Evolutionary conservation across 2,329 filamentous ascomycete genomes (phyloP).

Genomic region (Lecanosticta acicola): DNA sequence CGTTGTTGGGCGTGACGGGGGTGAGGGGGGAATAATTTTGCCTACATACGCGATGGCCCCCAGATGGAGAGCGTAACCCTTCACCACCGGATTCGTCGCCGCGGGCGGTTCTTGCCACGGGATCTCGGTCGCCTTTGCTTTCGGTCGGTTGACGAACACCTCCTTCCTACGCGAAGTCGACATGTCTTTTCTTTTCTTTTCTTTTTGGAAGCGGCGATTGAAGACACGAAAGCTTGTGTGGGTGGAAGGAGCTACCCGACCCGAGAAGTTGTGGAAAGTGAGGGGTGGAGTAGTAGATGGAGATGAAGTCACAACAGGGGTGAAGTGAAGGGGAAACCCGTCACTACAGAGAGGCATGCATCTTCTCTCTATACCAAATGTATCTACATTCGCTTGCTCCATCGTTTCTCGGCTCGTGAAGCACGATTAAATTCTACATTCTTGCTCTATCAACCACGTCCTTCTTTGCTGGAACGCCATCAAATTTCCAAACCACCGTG

Average conservation of each 20-base stretch:
- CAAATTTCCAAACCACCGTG: too few relatives aligned
- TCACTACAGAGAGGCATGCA: too few relatives aligned
- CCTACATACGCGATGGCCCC: constrained; percentile 55
- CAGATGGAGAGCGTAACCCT: constrained; percentile 58
- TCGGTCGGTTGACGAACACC: constrained; percentile 11
- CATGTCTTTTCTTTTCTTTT: too few relatives aligned
- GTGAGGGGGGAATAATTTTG: constrained; percentile 1
- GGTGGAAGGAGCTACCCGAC: too few relatives aligned
- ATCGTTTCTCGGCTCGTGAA: background rate
- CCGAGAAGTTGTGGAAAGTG: too few relatives aligned
- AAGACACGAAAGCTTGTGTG: too few relatives aligned
- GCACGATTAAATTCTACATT: constrained; percentile 3
- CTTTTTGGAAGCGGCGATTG: too few relatives aligned
- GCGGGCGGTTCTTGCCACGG: constrained; percentile 33
- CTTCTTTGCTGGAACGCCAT: background rate
- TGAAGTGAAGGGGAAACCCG: too few relatives aligned
- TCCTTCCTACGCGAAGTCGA: too few relatives aligned
- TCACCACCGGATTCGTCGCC: constrained; percentile 62
- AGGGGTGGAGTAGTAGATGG: background rate
- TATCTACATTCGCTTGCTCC: background rate
- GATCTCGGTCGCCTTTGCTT: constrained; percentile 22
- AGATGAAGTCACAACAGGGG: background rate
- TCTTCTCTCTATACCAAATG: background rate
- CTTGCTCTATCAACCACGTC: background rate
- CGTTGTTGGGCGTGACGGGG: too few relatives aligned